phyloP scores from a whole-genome alignment of 306 rosid genomes.

The Prunus fruticosa region DNA sequence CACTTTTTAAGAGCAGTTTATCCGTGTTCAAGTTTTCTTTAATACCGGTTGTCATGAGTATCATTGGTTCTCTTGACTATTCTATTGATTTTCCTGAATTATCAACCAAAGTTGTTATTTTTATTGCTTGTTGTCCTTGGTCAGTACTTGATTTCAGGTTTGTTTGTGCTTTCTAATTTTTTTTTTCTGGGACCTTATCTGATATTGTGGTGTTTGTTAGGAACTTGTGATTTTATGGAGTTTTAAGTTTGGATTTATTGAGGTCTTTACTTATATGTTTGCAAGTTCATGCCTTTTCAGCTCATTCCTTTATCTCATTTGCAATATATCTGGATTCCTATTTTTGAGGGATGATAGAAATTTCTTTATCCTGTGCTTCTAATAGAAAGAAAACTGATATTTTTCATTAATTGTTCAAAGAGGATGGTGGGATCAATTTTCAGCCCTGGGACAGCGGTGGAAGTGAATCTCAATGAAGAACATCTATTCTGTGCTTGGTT shows the following conservation, averaged over 20 bases:
- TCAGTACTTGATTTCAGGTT: not conserved
- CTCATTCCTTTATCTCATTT: not conserved
- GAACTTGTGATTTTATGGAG: not conserved
- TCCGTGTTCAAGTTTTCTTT: not conserved
- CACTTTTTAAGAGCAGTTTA: not conserved
- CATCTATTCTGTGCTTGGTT: not conserved
- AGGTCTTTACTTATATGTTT: not conserved
- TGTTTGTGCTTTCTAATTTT: not conserved
- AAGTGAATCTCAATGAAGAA: not conserved
- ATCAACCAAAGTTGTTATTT: not conserved
- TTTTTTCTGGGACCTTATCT: not conserved
- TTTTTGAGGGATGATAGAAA: not conserved
- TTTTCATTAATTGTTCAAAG: not conserved
- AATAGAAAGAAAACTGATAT: not conserved
- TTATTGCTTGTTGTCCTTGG: not conserved
- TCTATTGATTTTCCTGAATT: not conserved
- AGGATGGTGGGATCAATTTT: not conserved
- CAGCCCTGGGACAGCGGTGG: conserved; percentile 1
- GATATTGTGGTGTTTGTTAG: not conserved
- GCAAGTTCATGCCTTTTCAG: not conserved
- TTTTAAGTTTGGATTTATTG: not conserved
- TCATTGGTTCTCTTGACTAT: not conserved
- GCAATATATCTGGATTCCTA: not conserved
- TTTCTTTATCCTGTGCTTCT: not conserved
- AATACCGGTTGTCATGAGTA: not conserved